Evolutionary conservation across 2,329 filamentous ascomycete genomes (phyloP).

Genomic region (Penicillium concentricum): DNA sequence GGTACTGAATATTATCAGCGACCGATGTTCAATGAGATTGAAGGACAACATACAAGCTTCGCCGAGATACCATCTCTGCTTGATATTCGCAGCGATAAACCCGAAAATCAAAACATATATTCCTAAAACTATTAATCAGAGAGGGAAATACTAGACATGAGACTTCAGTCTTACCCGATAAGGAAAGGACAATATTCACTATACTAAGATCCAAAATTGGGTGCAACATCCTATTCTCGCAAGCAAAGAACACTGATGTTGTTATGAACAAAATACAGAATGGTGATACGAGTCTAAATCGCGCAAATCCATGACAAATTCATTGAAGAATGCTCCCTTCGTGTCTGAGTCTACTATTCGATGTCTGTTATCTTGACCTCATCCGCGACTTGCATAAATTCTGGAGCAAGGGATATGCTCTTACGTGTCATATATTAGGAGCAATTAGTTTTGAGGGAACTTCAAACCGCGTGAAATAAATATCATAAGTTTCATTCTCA

Average conservation of each 20-base stretch:
- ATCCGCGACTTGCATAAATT: background rate
- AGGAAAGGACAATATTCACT: slow-evolving; percentile 35
- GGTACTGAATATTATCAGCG: slow-evolving; percentile 45
- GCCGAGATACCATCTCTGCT: slow-evolving; percentile 41
- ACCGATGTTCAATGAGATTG: background rate
- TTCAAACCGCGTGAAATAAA: background rate
- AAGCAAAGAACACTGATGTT: background rate
- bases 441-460: background rate
- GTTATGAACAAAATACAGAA: background rate
- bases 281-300: background rate
- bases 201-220: slow-evolving; percentile 37
- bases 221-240: slow-evolving; percentile 30
- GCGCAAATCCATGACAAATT: background rate
- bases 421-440: background rate
- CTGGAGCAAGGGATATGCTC: background rate
- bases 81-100: slow-evolving; percentile 37
- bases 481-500: no score
- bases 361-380: background rate
- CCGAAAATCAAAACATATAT: slow-evolving; percentile 35
- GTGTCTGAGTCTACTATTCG: background rate
- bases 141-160: no score
- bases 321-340: background rate
- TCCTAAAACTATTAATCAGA: slow-evolving; percentile 24
- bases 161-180: slow-evolving; percentile 28
- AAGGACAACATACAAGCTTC: slow-evolving; percentile 35